Evolutionary conservation across 306 rosid species (phyloP), one percentile per base, ranked within the genome.

Genomic region (Fragaria nilgerrensis): DNA sequence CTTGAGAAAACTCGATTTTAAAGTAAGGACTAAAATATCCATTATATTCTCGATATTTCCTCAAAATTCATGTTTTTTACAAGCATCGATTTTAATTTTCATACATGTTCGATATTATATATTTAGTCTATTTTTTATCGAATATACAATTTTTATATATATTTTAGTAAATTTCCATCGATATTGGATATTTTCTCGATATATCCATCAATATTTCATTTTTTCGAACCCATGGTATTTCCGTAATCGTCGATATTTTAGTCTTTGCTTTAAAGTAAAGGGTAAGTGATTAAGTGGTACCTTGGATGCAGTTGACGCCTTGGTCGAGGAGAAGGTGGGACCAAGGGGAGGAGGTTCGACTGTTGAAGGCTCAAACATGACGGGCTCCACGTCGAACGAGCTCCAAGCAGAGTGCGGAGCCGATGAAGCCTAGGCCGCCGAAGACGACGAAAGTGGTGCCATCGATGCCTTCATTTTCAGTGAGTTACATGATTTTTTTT

Each of bases 391-490:
- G 78, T 2, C 96, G 88, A 17, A 88, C 41, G 43, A 95, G 96
- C 55, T 95, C 97, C 74, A 89, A 82, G 91, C 97, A 92, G 43
- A 92, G 96, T 67, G 93, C 91, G 69, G 93, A 90, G 68, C 97
- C 97, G 3, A 90, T 83, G 71, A 92, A 95, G 66, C 97, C 97
- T 11, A 95, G 82, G n/a, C 93, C 98, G 9, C 96, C 96, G 0
- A 88, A 89, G 3, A 92, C 98, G 59, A 91, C 90, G 78, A 95
- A 95, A 49, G 85, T 70, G 44, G 85, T 86, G 44, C 88, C 89
- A 50, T 92, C 92, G 11, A 95, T 92, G 80, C 97, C 98, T 89
- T 95, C 96, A 19, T 85, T 95, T 85, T 89, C 95, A 83, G 91
- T 90, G 41, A 89, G 52, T 49, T 92, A 96, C 98, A 92, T 86